Evolutionary conservation across 306 rosid species (phyloP), one percentile per base, ranked within the genome.

Genomic region (Arachis hypogaea): DNA sequence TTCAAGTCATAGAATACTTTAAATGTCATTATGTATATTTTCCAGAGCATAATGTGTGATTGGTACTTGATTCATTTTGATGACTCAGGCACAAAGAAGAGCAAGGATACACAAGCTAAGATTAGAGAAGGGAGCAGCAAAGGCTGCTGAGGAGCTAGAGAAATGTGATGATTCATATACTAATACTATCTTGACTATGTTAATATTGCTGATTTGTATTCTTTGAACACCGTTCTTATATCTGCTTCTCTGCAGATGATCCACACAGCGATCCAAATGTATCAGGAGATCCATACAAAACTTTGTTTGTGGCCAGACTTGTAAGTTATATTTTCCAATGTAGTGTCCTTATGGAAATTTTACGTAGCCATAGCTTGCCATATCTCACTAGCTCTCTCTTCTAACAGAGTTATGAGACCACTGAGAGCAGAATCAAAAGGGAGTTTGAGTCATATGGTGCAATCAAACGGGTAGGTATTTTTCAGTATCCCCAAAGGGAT

Each of bases 391-490:
- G 30, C 67, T 41, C 30, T 64, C 64, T 59, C n/a, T 58, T n/a
- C 63, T 65, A 52, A 84, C 98, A 95, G 99, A 95, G 90, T 81
- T 95, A 92, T 47, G 99, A 95, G 84, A 85, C 93, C 72, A 83
- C 90, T 76, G 99, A 95, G 83, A 92, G 99, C 99, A 86, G 92
- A 88, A 82, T 95, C 80, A 92, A 88, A 88, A 92, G 98, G 93
- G 99, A 95, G 88, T 90, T 95, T 88, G 99, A 95, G 74, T 86
- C 92, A 57, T 92, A 95, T 86, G 99, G 99, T 79, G 89, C 99
- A 81, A 87, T 95, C 93, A 95, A 95, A 86, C 88, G 97, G 99
- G 99, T 95, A 95, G 98, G 99, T 92, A 82, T 90, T 78, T 80
- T 80, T 84, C 91, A 87, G 84, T 84, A 81, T 82, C 87, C 86